phyloP scores from a whole-genome alignment of 345 rosid genomes.

The Erysimum cheiranthoides region DNA sequence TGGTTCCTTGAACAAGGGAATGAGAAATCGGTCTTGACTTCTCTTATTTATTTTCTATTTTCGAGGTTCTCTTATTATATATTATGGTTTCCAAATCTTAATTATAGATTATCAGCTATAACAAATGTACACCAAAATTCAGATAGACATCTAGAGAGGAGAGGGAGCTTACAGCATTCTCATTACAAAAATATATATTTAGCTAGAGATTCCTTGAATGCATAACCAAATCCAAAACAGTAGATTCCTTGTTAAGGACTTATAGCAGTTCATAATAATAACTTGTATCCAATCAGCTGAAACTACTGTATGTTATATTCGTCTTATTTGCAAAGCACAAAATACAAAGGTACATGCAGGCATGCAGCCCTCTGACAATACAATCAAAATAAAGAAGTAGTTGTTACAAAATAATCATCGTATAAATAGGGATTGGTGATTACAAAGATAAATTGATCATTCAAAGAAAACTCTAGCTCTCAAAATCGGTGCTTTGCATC shows the following conservation, averaged over 20 bases:
- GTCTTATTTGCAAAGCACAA: not conserved
- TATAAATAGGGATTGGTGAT: not conserved
- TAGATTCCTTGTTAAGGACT: not conserved
- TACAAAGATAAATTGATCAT: constrained; percentile 11
- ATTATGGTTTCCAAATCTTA: no score
- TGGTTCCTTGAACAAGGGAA: not conserved
- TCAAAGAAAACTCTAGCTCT: constrained; percentile 24
- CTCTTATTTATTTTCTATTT: not conserved
- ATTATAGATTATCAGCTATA: no score
- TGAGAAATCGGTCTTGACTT: not conserved
- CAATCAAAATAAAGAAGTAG: not conserved
- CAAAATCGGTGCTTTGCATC: constrained; percentile 61
- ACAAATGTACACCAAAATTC: not conserved
- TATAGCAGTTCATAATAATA: not conserved
- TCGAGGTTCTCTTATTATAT: no score
- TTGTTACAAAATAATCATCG: constrained; percentile 2
- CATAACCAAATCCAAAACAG: not conserved
- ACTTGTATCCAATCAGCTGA: not conserved
- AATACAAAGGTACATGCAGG: not conserved
- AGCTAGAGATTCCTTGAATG: not conserved
- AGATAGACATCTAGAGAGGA: not conserved
- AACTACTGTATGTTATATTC: not conserved
- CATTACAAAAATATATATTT: not conserved
- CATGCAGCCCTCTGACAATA: not conserved
- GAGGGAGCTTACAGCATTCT: no score